Base-by-base conservation (phyloP, 2,329 filamentous ascomycete species). In the Fusarium sp. region DNA sequence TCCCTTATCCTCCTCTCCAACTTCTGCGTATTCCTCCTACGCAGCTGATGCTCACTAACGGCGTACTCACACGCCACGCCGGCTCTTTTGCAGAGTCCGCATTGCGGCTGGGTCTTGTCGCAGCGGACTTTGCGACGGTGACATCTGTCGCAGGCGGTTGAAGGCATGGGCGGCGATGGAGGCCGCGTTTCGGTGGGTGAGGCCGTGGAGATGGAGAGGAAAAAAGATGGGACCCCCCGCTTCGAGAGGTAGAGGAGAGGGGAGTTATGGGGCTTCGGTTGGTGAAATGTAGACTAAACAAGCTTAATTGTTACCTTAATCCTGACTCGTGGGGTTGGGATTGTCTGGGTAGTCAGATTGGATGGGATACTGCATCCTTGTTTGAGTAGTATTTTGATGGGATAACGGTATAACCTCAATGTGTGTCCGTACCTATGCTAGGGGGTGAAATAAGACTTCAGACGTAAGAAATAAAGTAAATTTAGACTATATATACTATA, bases 81-180 rank as follows among this genome's bases (percentile, higher is more conserved):
- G 44, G 76, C 76, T 41, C 77, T 74, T n/a, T 68, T 67, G 62
- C 80, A 82, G 7, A 76, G 73, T 6, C 73, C 70, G 55, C 81
- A 82, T 35, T 75, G 70, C 4, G 78, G 79, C 7, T 73, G 75
- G 22, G 68, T 61, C 52, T 80, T 80, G 71, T 82, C 79, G 63
- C 81, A 82, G 39, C 75, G 75, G 32, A 78, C 78, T 62, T 82
- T 82, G 43, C 80, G 73, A 35, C 76, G 75, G 65, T 82, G 80
- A 62, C 80, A 81, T 50, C 78, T 75, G 41, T 81, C 79, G 68
- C 78, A 81, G 13, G 78, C 79, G 54, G 51, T 71, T 40, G 65
- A 68, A 37, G 55, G 22, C 68, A 71, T 71, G 37, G 41, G 19
- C 62, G 63, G 64, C 56, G 47, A 68, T 54, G 43, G 44, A 54